Evolutionary conservation across 1,284 basidiomycete species (phyloP).

Genomic region (Volvariella surrecta): DNA sequence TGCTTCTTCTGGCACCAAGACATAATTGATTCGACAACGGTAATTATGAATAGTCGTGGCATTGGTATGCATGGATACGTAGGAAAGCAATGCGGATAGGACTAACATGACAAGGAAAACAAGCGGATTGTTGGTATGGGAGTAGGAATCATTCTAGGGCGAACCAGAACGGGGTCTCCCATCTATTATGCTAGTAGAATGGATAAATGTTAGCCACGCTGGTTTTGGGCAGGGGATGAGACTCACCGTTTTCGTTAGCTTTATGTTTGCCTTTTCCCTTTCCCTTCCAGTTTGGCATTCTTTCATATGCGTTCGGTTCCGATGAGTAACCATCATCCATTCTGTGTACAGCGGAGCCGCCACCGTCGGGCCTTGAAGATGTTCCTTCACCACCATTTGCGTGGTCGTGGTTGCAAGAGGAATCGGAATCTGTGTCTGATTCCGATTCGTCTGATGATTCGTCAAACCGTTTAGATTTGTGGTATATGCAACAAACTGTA

Average conservation of each 20-base stretch:
- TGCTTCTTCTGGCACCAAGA: no score
- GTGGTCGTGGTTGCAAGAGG: slow-evolving; percentile 25
- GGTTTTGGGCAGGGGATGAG: no score
- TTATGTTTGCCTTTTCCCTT: slow-evolving; percentile 33
- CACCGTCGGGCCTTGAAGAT: slow-evolving; percentile 12
- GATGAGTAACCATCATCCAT: slow-evolving; percentile 25
- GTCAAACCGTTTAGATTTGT: slow-evolving; percentile 70
- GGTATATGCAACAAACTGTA: slow-evolving; percentile 89
- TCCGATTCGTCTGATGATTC: slow-evolving; percentile 70
- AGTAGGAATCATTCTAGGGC: no score
- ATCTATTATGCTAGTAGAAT: no score
- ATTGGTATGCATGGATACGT: no score
- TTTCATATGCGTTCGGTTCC: slow-evolving; percentile 47
- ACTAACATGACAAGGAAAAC: no score
- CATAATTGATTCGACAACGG: no score
- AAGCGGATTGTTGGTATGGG: no score
- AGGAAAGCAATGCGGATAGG: no score
- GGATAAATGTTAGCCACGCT: no score
- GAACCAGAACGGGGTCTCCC: no score
- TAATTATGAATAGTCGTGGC: no score
- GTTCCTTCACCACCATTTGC: slow-evolving; percentile 10
- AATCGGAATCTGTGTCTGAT: slow-evolving; percentile 41
- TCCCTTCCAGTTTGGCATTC: slow-evolving; percentile 28
- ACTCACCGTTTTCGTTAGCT: slow-evolving; percentile 13
- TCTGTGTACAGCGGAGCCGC: slow-evolving; percentile 23